These are phyloP conservation scores for Fusarium fujikuroi DNA, from an alignment of 2,329 filamentous ascomycete species.

Conservation along the genomic window DNA sequence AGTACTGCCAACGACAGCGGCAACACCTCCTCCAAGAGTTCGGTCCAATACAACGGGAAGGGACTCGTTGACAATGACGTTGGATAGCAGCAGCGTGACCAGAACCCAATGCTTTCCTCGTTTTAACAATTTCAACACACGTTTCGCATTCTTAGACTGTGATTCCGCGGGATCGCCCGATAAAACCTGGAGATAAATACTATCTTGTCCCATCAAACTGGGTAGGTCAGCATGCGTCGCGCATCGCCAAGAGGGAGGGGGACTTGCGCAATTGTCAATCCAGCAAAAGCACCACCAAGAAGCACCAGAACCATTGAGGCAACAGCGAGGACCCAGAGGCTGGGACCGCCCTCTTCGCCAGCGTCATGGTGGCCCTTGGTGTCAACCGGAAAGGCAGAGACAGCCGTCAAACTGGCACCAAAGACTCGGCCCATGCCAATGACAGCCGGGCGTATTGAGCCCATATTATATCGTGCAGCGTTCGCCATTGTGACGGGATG, in stretches of 20 bases:
- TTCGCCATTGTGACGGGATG: constrained; percentile 41
- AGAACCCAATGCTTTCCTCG: constrained; percentile 98
- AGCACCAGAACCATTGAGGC: constrained; percentile 85
- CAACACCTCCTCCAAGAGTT: constrained; percentile 92
- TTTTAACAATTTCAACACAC: constrained; percentile 81
- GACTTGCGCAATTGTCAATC: constrained; percentile 85
- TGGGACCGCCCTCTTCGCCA: constrained; percentile 67
- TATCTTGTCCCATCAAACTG: constrained; percentile 79
- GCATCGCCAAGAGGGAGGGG: constrained; percentile 24
- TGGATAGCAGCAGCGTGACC: constrained; percentile 91
- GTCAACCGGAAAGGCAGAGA: constrained; percentile 59
- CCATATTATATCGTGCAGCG: constrained; percentile 53
- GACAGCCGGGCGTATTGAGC: constrained; percentile 59
- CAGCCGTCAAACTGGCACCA: constrained; percentile 60
- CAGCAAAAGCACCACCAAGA: constrained; percentile 91
- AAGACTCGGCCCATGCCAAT: constrained; percentile 64
- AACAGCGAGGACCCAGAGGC: constrained; percentile 82
- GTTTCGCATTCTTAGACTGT: constrained; percentile 87
- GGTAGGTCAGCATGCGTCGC: constrained; percentile 32
- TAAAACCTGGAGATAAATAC: constrained; percentile 96
- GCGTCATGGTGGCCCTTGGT: constrained; percentile 54
- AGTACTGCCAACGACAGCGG: constrained; percentile 92
- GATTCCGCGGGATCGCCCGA: constrained; percentile 83
- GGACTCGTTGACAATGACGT: constrained; percentile 98
- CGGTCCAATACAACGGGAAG: constrained; percentile 94